A percentile compares a stretch with the other conserved stretches of the same genome.
phyloP scores from a whole-genome alignment of 139 green algal genomes.

The Coccomyxa sp. region DNA sequence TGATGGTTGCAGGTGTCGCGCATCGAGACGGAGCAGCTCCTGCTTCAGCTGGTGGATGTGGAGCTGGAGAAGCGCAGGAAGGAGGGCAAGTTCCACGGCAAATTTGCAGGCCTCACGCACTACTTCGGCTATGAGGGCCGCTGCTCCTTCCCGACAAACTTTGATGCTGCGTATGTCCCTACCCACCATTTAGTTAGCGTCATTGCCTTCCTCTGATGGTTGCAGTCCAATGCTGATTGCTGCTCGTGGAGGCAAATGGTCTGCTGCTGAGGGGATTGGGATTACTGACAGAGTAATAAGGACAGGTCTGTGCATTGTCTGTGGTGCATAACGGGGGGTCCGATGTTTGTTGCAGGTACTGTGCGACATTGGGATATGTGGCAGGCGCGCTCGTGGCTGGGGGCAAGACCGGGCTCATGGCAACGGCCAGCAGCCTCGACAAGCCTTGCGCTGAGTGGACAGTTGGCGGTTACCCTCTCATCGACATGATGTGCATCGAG shows the following conservation, averaged over 20 bases:
- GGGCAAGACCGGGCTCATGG: slow-evolving; percentile 53
- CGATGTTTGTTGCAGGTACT: slow-evolving; percentile 30
- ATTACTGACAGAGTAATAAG: too few species aligned
- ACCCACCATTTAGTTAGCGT: neutral
- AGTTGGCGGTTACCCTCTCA: slow-evolving; percentile 53
- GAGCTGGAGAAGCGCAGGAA: slow-evolving; percentile 26
- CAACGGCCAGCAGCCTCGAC: slow-evolving; percentile 36
- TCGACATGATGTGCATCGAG: slow-evolving; percentile 56
- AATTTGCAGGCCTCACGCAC: slow-evolving; percentile 35
- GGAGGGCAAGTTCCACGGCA: slow-evolving; percentile 18
- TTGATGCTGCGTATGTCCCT: slow-evolving; percentile 43
- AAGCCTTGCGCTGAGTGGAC: slow-evolving; percentile 34
- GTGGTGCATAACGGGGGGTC: too few species aligned
- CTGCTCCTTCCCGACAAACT: slow-evolving; percentile 58
- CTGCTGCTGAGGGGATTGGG: too few species aligned
- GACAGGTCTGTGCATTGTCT: too few species aligned
- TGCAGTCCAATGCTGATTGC: too few species aligned
- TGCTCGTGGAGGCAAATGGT: too few species aligned
- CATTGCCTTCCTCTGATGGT: too few species aligned
- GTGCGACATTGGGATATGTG: slow-evolving; percentile 43
- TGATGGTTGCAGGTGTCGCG: slow-evolving; percentile 13
- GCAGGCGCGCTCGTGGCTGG: slow-evolving; percentile 38
- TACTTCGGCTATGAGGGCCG: slow-evolving; percentile 61
- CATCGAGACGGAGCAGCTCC: slow-evolving; percentile 57
- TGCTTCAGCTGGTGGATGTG: slow-evolving; percentile 31